Evolutionary conservation across 192 early-diverging fungal species (phyloP).

Genomic region (Gryganskiella cystojenkinii): DNA sequence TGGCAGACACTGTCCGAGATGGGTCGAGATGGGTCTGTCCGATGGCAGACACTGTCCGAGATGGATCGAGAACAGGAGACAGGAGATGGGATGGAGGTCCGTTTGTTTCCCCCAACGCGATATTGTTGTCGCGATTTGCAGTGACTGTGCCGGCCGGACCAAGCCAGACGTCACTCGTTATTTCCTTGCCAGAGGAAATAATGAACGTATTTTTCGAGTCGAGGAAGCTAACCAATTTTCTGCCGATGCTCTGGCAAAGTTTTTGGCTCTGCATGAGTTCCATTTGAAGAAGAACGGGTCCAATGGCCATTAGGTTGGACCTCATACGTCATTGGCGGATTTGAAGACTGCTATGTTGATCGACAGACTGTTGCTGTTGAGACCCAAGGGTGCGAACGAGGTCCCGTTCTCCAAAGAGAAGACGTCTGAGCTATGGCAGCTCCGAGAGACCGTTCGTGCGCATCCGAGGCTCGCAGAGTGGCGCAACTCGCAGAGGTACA

Average conservation of each 20-base stretch:
- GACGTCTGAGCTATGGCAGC: slow-evolving; percentile 37
- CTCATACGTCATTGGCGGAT: slow-evolving; percentile 53
- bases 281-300: slow-evolving; percentile 61
- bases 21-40: no score
- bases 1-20: no score
- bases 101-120: no score
- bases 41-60: no score
- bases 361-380: slow-evolving; percentile 20
- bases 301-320: slow-evolving; percentile 67
- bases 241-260: slow-evolving; percentile 11
- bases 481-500: no score
- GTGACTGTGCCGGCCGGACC: no score
- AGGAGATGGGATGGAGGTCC: no score
- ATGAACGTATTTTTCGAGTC: no score
- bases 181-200: no score
- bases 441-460: slow-evolving; percentile 19
- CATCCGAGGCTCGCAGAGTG: slow-evolving; percentile 14
- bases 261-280: slow-evolving; percentile 49
- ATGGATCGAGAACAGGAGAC: no score
- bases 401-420: slow-evolving; percentile 18
- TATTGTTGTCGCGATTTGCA: no score
- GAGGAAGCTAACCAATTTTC: slow-evolving; percentile 22
- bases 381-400: slow-evolving; percentile 17
- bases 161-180: no score
- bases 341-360: slow-evolving; percentile 32